phyloP scores from a whole-genome alignment of 371 early-diverging fungal genomes.

The Dichotomocladium elegans region DNA sequence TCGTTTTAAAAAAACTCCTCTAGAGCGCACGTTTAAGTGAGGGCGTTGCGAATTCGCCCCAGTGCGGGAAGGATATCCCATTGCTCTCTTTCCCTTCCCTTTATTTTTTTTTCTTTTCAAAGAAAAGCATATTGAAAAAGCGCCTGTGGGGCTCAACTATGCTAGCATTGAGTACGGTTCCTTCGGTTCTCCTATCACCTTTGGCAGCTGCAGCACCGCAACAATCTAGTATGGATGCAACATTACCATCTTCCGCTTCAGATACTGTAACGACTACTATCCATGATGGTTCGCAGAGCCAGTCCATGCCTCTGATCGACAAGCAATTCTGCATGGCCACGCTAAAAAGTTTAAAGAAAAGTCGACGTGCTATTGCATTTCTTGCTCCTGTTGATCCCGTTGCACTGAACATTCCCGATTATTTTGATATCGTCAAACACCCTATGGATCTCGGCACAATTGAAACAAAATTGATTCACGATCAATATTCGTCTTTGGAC shows the following conservation, averaged over 20 bases:
- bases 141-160: too few species aligned
- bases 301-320: background rate
- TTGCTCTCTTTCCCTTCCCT: too few species aligned
- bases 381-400: constrained; percentile 53
- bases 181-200: background rate
- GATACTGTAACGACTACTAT: too few species aligned
- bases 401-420: constrained; percentile 54
- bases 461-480: constrained; percentile 58
- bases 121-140: too few species aligned
- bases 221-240: background rate
- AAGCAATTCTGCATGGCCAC: constrained; percentile 21
- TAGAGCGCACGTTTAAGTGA: too few species aligned
- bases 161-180: background rate
- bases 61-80: too few species aligned
- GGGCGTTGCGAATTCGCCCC: too few species aligned
- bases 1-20: too few species aligned
- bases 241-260: too few species aligned
- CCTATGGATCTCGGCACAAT: constrained; percentile 99
- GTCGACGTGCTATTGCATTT: constrained; percentile 74
- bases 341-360: constrained; percentile 60
- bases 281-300: too few species aligned
- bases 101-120: too few species aligned
- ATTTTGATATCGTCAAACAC: constrained; percentile 81
- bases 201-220: too few species aligned
- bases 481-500: constrained; percentile 38